Evolutionary conservation across 176 grass and related monocot genomes (phyloP).

Genomic region (Musa schizocarpa): DNA sequence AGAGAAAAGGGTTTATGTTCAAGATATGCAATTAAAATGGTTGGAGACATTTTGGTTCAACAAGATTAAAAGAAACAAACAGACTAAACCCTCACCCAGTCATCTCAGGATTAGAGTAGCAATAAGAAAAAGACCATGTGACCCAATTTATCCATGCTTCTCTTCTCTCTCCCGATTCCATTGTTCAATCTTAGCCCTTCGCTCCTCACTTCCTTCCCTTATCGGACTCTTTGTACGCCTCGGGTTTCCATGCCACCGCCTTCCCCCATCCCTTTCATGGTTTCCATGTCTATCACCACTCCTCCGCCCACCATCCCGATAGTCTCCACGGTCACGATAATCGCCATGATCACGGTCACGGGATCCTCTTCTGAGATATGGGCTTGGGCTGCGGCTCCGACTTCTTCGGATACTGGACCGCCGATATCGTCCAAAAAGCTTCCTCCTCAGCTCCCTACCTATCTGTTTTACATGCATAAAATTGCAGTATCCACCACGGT

Average conservation of each 20-base stretch:
- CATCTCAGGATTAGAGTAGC: not conserved
- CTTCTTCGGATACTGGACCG: constrained; percentile 5
- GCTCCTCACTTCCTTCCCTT: constrained; percentile 21
- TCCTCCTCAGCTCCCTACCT: constrained; percentile 15
- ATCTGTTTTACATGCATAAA: constrained; percentile 26
- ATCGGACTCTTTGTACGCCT: constrained; percentile 2
- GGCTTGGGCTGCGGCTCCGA: constrained; percentile 14
- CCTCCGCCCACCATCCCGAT: not conserved
- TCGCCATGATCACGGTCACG: not conserved
- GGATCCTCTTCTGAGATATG: not conserved
- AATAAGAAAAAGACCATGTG: not conserved
- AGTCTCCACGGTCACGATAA: not conserved
- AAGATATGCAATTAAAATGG: too few relatives aligned
- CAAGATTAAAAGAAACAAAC: too few relatives aligned
- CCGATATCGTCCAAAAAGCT: constrained; percentile 5
- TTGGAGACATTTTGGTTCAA: too few relatives aligned
- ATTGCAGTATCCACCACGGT: constrained; percentile 21
- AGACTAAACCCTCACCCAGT: not conserved
- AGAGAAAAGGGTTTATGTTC: too few relatives aligned
- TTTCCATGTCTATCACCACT: constrained; percentile 5
- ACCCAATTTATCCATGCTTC: not conserved
- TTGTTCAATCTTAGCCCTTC: constrained; percentile 21
- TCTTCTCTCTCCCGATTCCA: constrained; percentile 20
- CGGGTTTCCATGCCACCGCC: constrained; percentile 6
- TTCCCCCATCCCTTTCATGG: constrained; percentile 15